Conservation (phyloP, 2,329 filamentous ascomycete species). For the Domatiomyces globalis region DNA sequence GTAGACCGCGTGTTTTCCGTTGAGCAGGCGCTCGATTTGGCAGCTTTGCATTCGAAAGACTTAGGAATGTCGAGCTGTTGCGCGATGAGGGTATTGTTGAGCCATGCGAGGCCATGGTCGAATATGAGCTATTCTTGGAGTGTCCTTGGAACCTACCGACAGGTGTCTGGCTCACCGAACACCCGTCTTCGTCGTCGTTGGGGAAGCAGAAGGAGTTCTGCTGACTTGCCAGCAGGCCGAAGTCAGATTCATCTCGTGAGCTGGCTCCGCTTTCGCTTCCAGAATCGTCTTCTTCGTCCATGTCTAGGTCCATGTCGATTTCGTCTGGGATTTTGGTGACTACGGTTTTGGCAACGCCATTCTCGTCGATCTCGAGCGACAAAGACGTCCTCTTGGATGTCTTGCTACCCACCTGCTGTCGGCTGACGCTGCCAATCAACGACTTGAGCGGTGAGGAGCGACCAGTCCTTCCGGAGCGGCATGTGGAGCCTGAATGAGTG, state of each 20-base stretch:
- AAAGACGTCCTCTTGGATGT: constrained; percentile 26
- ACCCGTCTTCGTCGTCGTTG: constrained; percentile 21
- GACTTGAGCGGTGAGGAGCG: constrained; percentile 27
- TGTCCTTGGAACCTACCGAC: constrained; percentile 22
- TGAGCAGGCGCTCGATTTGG: not conserved
- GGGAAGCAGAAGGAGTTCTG: constrained; percentile 28
- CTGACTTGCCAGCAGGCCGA: constrained; percentile 24
- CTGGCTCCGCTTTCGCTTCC: constrained; percentile 32
- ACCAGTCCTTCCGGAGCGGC: constrained; percentile 31
- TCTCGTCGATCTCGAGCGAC: constrained; percentile 34
- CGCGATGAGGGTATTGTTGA: constrained; percentile 31
- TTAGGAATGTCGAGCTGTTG: constrained; percentile 20
- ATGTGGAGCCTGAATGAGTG: constrained; percentile 24
- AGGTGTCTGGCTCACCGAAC: not conserved
- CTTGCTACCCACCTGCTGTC: constrained; percentile 12
- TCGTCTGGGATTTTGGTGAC: constrained; percentile 21
- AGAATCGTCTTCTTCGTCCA: constrained; percentile 31
- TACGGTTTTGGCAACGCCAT: constrained; percentile 33
- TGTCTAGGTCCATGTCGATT: constrained; percentile 24
- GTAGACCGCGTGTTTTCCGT: not conserved
- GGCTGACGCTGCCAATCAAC: constrained; percentile 22
- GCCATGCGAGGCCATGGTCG: constrained; percentile 27
- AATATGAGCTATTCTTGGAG: constrained; percentile 31
- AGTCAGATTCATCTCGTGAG: constrained; percentile 29
- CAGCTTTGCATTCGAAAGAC: not conserved